A percentile compares a stretch with the other conserved stretches of the same genome.
These are phyloP conservation scores for Botrytis cinerea DNA, from an alignment of 2,329 filamentous ascomycete genomes.

Conservation along the genomic window DNA sequence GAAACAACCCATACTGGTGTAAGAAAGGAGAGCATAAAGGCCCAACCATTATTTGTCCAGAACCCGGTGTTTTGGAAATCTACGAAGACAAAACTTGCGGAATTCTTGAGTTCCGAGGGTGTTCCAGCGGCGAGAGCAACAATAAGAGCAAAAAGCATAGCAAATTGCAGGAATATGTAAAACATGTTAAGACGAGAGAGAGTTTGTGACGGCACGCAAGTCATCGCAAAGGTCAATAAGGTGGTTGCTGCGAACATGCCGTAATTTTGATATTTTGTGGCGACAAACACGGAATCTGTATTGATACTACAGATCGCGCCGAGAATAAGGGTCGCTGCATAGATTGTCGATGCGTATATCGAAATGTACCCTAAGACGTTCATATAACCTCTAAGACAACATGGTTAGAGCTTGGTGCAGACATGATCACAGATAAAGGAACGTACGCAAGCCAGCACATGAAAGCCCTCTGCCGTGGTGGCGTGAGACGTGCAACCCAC, in stretches of 20 bases:
- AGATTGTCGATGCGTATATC: constrained; percentile 42
- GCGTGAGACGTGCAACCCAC: constrained; percentile 42
- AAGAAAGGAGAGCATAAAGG: constrained; percentile 40
- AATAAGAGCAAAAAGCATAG: constrained; percentile 39
- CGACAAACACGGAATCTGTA: constrained; percentile 32
- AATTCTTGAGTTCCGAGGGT: constrained; percentile 36
- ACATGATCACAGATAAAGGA: background rate
- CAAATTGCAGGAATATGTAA: constrained; percentile 40
- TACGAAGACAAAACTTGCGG: constrained; percentile 37
- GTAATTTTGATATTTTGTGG: constrained; percentile 41
- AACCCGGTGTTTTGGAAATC: constrained; percentile 40
- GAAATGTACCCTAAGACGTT: constrained; percentile 42
- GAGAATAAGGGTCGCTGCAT: constrained; percentile 40
- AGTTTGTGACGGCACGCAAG: constrained; percentile 37
- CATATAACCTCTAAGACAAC: constrained; percentile 39
- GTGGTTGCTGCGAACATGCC: constrained; percentile 40
- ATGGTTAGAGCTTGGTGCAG: constrained; percentile 18
- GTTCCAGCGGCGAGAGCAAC: constrained; percentile 39
- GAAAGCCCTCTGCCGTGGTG: constrained; percentile 37
- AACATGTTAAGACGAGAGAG: constrained; percentile 39
- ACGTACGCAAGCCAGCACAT: constrained; percentile 43
- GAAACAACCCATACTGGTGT: constrained; percentile 43
- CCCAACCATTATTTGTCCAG: constrained; percentile 41
- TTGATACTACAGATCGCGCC: constrained; percentile 38
- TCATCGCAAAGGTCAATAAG: constrained; percentile 40